Conservation (phyloP, 1,139 yeast species). For the Meyerozyma elateridarum region DNA sequence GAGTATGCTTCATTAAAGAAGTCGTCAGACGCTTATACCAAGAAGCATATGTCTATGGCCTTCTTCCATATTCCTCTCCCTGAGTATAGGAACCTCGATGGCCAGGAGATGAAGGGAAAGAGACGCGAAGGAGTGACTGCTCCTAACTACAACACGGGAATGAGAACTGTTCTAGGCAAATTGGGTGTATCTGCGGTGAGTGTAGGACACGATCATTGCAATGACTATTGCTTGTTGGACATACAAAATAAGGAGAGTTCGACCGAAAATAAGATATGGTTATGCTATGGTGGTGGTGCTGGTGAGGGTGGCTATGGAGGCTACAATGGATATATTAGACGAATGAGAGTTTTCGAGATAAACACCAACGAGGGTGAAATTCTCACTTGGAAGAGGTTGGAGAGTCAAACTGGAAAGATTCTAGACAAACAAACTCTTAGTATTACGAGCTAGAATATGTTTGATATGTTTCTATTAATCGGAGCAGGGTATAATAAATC, state of each 20-base stretch:
- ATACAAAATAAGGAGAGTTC: slow-evolving; percentile 17
- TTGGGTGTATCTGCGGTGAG: slow-evolving; percentile 68
- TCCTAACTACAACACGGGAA: slow-evolving; percentile 65
- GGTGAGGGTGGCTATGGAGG: slow-evolving; percentile 97
- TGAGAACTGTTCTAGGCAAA: slow-evolving; percentile 50
- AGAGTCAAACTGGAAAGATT: slow-evolving; percentile 43
- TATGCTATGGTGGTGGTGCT: slow-evolving; percentile 89
- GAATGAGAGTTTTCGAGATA: slow-evolving; percentile 67
- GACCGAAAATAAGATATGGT: slow-evolving; percentile 54
- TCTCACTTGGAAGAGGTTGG: slow-evolving; percentile 67
- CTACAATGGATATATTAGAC: slow-evolving; percentile 75
- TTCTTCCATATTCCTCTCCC: slow-evolving; percentile 93
- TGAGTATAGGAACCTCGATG: slow-evolving; percentile 53
- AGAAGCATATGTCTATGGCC: slow-evolving; percentile 66
- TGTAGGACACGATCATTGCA: slow-evolving; percentile 94
- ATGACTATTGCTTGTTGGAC: slow-evolving; percentile 76
- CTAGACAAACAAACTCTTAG: slow-evolving; percentile 56
- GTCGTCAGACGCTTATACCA: slow-evolving; percentile 29
- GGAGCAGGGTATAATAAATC: background rate
- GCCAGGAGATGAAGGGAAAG: slow-evolving; percentile 53
- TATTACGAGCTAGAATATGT: background rate
- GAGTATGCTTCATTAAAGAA: slow-evolving; percentile 29
- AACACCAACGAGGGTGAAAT: slow-evolving; percentile 52
- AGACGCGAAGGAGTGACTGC: slow-evolving; percentile 73
- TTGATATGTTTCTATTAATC: background rate